Percentiles rank a stretch among this genome's conserved stretches.
phyloP scores from a whole-genome alignment of 2,329 filamentous ascomycete species.

The Malbranchea zuffiana region DNA sequence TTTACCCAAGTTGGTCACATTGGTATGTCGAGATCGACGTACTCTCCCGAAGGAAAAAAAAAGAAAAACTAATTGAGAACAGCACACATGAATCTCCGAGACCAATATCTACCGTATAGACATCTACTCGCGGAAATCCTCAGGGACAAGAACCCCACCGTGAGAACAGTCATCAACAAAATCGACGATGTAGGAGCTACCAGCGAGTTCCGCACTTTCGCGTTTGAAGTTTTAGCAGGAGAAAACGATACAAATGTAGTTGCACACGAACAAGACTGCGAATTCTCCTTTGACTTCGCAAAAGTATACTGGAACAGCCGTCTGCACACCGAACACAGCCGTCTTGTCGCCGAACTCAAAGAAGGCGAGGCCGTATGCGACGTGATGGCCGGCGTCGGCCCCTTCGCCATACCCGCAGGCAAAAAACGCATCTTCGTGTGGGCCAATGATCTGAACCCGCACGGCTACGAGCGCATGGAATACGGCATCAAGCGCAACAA shows the following conservation, averaged over 20 bases:
- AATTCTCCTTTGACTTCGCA: slow-evolving; percentile 86
- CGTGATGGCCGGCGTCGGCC: slow-evolving; percentile 94
- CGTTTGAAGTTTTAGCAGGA: slow-evolving; percentile 80
- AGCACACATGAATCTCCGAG: slow-evolving; percentile 85
- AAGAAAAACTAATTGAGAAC: slow-evolving; percentile 13
- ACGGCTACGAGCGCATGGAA: slow-evolving; percentile 63
- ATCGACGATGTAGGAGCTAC: slow-evolving; percentile 74
- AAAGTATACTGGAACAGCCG: slow-evolving; percentile 98
- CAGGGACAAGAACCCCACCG: slow-evolving; percentile 72
- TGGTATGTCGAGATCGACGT: slow-evolving; percentile 39
- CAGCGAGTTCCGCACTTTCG: slow-evolving; percentile 82
- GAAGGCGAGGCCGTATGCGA: slow-evolving; percentile 86
- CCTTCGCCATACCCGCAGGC: slow-evolving; percentile 84
- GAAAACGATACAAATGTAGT: slow-evolving; percentile 73
- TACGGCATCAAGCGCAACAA: slow-evolving; percentile 69
- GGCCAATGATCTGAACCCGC: slow-evolving; percentile 94
- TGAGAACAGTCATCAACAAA: slow-evolving; percentile 94
- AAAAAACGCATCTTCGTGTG: slow-evolving; percentile 86
- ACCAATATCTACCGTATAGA: slow-evolving; percentile 76
- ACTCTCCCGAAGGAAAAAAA: slow-evolving; percentile 10
- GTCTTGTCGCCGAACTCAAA: slow-evolving; percentile 63
- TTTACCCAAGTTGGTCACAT: slow-evolving; percentile 88
- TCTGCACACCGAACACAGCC: slow-evolving; percentile 76
- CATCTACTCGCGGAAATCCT: slow-evolving; percentile 73
- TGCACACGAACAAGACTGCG: slow-evolving; percentile 68